Percentiles rank a stretch among this genome's conserved stretches.
Conservation (phyloP, 1,284 basidiomycete genomes). For the Fomitiporia mediterranea region DNA sequence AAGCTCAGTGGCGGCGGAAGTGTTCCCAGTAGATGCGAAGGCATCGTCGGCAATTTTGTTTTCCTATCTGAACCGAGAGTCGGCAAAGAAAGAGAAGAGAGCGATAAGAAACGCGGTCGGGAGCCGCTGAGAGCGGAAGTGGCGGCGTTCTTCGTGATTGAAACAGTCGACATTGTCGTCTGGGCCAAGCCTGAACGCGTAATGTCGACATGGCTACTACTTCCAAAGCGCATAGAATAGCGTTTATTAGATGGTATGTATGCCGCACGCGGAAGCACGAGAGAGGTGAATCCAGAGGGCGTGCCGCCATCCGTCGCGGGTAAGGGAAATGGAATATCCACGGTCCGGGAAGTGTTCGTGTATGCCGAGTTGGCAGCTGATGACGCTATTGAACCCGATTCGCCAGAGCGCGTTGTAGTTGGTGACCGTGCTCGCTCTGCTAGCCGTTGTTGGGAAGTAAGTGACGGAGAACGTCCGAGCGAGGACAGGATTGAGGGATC, state of each 20-base stretch:
- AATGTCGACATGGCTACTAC: slow-evolving; percentile 57
- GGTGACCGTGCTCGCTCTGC: background rate
- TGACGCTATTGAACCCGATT: slow-evolving; percentile 7
- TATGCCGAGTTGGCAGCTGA: slow-evolving; percentile 14
- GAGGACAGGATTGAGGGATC: slow-evolving; percentile 20
- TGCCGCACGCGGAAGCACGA: slow-evolving; percentile 63
- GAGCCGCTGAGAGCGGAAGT: slow-evolving; percentile 6
- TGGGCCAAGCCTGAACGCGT: slow-evolving; percentile 73
- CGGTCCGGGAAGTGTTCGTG: slow-evolving; percentile 26
- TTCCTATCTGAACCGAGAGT: slow-evolving; percentile 20
- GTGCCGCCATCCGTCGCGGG: slow-evolving; percentile 30
- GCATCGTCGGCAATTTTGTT: slow-evolving; percentile 30
- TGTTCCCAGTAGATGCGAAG: slow-evolving; percentile 38
- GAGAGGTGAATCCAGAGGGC: slow-evolving; percentile 60
- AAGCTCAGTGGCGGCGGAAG: slow-evolving; percentile 43
- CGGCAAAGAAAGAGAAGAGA: slow-evolving; percentile 17
- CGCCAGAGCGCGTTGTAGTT: slow-evolving; percentile 1
- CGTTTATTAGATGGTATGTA: slow-evolving; percentile 35
- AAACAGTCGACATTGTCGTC: slow-evolving; percentile 81
- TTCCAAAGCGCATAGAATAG: slow-evolving; percentile 19
- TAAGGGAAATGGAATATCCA: slow-evolving; percentile 30
- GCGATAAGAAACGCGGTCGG: slow-evolving; percentile 15
- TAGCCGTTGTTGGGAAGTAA: slow-evolving; percentile 16
- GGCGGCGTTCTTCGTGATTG: slow-evolving; percentile 38
- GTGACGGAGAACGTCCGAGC: slow-evolving; percentile 17